phyloP scores from a whole-genome alignment of 106 monocot species.

The Dendrobium nobile region DNA sequence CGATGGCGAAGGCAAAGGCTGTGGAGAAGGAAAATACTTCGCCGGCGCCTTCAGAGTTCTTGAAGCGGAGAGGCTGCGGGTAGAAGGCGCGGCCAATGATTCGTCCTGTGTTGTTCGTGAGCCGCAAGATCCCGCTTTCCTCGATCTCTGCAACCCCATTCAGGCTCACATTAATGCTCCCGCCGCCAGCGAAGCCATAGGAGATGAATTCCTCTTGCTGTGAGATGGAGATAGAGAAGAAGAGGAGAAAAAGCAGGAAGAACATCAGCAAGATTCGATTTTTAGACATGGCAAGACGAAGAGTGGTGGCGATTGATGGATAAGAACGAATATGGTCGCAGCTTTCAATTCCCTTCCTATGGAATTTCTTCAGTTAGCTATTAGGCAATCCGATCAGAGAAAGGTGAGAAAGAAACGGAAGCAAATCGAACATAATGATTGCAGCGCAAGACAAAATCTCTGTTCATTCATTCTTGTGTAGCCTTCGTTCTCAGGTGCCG shows the following conservation, averaged over 20 bases:
- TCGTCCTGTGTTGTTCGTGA: constrained; percentile 21
- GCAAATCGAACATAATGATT: too few species aligned
- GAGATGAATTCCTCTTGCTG: constrained; percentile 13
- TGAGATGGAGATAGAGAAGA: not conserved
- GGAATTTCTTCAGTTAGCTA: too few species aligned
- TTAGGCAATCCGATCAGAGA: too few species aligned
- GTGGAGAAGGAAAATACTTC: constrained; percentile 16
- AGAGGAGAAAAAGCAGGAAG: not conserved
- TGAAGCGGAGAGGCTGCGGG: constrained; percentile 10
- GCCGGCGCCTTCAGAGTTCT: constrained; percentile 10
- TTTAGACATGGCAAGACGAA: too few species aligned
- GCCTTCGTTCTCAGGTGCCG: too few species aligned
- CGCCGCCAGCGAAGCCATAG: not conserved
- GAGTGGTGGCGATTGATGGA: too few species aligned
- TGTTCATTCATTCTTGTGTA: too few species aligned
- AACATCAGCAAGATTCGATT: not conserved
- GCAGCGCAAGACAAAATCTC: too few species aligned
- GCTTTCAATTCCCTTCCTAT: too few species aligned
- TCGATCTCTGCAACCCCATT: constrained; percentile 17
- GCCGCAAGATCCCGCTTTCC: constrained; percentile 8
- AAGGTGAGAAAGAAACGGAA: too few species aligned
- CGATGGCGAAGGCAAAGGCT: constrained; percentile 19
- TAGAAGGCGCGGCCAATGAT: constrained; percentile 23
- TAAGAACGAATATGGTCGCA: too few species aligned
- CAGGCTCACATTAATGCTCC: constrained; percentile 9